phyloP scores from a whole-genome alignment of 176 grass and related monocot species.

The Hordeum marinum region DNA sequence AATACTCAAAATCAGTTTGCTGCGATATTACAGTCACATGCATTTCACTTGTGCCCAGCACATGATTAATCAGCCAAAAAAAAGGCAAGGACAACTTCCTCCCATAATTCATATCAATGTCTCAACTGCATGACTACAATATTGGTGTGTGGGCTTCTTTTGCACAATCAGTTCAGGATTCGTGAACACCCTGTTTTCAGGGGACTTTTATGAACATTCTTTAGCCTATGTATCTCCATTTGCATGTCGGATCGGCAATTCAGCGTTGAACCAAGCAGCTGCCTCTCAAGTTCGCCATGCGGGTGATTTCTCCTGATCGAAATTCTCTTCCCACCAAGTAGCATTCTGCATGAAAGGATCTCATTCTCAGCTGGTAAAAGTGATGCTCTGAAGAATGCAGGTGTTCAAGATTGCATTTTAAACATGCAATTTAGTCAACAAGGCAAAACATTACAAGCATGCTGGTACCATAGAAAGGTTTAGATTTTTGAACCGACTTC shows the following conservation, averaged over 20 bases:
- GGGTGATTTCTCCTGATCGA: constrained; percentile 68
- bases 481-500: not conserved
- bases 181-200: not conserved
- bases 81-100: not conserved
- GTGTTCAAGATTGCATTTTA: not conserved
- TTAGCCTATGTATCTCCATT: not conserved
- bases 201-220: not conserved
- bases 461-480: not conserved
- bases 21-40: not conserved
- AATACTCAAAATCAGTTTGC: not conserved
- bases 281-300: constrained; percentile 71
- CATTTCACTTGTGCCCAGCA: not conserved
- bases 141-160: not conserved
- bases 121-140: not conserved
- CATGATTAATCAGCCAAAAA: not conserved
- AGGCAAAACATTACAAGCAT: not conserved
- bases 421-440: not conserved
- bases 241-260: not conserved
- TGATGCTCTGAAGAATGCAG: not conserved
- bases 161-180: not conserved
- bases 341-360: constrained; percentile 62
- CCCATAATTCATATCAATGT: not conserved
- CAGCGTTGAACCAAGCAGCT: not conserved
- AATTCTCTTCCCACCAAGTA: constrained; percentile 97
- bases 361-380: not conserved